Conservation (phyloP, 2,329 filamentous ascomycete genomes). For the Aspergillus calidoustus region DNA sequence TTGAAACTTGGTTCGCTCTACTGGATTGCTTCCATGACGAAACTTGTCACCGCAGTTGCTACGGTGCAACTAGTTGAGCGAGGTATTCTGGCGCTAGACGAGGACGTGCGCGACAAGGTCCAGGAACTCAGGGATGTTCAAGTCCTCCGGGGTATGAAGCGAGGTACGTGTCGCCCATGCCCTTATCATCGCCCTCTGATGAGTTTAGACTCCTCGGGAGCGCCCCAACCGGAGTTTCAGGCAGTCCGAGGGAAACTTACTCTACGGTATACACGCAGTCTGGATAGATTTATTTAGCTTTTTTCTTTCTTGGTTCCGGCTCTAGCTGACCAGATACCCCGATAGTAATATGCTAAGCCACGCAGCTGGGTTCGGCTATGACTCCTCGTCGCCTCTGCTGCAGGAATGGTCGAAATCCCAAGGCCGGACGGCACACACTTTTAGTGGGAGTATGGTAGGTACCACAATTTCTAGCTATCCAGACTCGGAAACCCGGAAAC, state of each 20-base stretch:
- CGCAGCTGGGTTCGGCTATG: not conserved
- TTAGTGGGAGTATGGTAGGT: constrained; percentile 4
- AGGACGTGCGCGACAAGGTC: not conserved
- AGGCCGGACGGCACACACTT: not conserved
- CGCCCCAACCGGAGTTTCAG: not conserved
- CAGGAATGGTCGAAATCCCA: not conserved
- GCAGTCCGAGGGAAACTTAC: not conserved
- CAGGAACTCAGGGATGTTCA: not conserved
- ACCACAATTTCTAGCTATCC: not conserved
- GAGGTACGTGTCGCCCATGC: not conserved
- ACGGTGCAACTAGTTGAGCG: not conserved
- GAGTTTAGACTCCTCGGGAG: not conserved
- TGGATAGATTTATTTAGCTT: not conserved
- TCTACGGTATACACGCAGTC: not conserved
- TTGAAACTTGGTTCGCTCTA: not conserved
- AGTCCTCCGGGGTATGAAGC: not conserved
- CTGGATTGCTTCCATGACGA: constrained; percentile 3
- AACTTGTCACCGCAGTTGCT: not conserved
- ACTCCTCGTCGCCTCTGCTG: not conserved
- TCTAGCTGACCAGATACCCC: not conserved
- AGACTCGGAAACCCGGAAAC: not conserved
- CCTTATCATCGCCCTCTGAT: not conserved
- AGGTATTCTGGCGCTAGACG: not conserved
- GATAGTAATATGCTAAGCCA: not conserved
- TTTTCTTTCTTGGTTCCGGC: too few relatives aligned